Evolutionary conservation across 1,139 yeast species (phyloP).

Genomic region (Chernovozyma aurita): DNA sequence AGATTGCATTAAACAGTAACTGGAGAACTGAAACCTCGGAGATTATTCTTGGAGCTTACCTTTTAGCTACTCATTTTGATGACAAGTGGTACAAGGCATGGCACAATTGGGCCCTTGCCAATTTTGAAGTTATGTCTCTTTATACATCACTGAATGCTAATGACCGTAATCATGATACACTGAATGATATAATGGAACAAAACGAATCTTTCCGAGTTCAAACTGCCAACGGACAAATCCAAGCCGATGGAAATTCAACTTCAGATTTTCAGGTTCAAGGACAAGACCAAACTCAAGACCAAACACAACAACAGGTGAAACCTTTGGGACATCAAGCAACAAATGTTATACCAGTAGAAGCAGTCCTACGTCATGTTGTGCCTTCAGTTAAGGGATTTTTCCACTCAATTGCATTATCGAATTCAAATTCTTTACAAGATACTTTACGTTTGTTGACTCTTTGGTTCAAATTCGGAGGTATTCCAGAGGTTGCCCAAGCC

Average conservation of each 20-base stretch:
- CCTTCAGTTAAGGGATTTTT: constrained; percentile 96
- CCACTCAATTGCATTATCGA: constrained; percentile 86
- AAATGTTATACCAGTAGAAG: constrained; percentile 45
- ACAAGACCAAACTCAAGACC: constrained; percentile 10
- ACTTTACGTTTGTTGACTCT: constrained; percentile 82
- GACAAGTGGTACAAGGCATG: constrained; percentile 95
- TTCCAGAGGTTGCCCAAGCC: constrained; percentile 85
- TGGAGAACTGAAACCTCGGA: constrained; percentile 84
- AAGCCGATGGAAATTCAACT: constrained; percentile 7
- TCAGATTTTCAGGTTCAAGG: constrained; percentile 4
- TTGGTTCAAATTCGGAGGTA: constrained; percentile 96
- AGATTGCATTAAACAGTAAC: constrained; percentile 67
- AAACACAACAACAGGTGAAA: constrained; percentile 13
- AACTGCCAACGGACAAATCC: background rate
- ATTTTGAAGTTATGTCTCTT: constrained; percentile 86
- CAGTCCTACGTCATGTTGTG: constrained; percentile 80
- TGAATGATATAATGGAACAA: constrained; percentile 22
- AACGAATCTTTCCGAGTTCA: constrained; percentile 10
- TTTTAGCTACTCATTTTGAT: constrained; percentile 93
- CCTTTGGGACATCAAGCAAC: constrained; percentile 4
- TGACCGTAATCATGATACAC: constrained; percentile 18
- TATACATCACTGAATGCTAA: constrained; percentile 37
- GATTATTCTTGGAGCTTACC: constrained; percentile 81
- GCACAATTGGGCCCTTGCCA: constrained; percentile 99
- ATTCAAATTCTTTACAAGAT: constrained; percentile 86